These are phyloP conservation scores for Rhodofomes roseus DNA, from an alignment of 1,284 basidiomycete genomes.

Conservation along the genomic window DNA sequence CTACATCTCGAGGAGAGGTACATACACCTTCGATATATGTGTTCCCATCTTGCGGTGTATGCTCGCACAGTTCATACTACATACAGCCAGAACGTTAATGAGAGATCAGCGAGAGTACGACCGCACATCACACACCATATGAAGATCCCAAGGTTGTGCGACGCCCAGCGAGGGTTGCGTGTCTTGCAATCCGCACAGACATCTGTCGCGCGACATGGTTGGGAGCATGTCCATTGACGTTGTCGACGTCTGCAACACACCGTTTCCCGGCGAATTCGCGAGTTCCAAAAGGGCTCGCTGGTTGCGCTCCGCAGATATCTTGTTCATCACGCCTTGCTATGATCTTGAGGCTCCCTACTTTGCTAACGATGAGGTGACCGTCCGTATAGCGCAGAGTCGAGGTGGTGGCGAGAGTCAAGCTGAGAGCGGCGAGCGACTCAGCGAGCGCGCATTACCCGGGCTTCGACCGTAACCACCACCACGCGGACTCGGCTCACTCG, in stretches of 20 bases:
- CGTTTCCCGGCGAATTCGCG: constrained; percentile 69
- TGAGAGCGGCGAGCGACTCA: no score
- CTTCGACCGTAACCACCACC: no score
- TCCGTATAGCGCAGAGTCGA: no score
- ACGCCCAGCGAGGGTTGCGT: constrained; percentile 78
- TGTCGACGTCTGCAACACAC: constrained; percentile 34
- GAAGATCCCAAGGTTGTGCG: constrained; percentile 78
- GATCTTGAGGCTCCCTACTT: no score
- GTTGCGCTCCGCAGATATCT: constrained; percentile 64
- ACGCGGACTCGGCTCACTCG: no score
- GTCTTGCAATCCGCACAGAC: constrained; percentile 83
- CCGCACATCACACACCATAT: constrained; percentile 54
- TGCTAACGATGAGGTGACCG: no score
- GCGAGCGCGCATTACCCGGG: no score
- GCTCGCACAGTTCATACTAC: constrained; percentile 77
- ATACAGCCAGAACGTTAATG: not conserved
- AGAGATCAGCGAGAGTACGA: not conserved
- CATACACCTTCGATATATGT: constrained; percentile 81
- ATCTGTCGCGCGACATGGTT: constrained; percentile 38
- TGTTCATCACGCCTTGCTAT: constrained; percentile 31
- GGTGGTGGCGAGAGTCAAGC: no score
- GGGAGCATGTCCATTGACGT: constrained; percentile 14
- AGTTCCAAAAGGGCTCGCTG: constrained; percentile 67
- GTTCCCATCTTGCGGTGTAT: constrained; percentile 88
- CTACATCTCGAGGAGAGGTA: constrained; percentile 17